Percentiles rank a stretch among this genome's conserved stretches.
These are phyloP conservation scores for Ceratocystis eucalypticola DNA, from an alignment of 2,329 filamentous ascomycete species.

Conservation along the genomic window DNA sequence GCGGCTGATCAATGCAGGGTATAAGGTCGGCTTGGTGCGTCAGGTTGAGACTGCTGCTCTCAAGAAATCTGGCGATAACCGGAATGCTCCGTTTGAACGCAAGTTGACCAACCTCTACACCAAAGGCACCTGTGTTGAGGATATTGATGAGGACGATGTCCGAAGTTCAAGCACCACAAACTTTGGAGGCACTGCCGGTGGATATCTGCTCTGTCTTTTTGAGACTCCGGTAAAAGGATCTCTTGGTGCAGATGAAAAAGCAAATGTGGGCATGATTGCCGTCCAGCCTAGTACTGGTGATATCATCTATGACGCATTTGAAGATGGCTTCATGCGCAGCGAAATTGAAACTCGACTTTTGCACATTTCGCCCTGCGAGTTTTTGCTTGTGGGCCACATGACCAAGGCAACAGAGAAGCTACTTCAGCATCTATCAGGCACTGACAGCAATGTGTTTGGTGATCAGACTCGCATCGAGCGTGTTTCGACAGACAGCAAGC, in stretches of 20 bases:
- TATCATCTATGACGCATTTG: constrained; percentile 89
- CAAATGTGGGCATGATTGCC: constrained; percentile 79
- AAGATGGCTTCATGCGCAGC: constrained; percentile 93
- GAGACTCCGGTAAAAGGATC: constrained; percentile 63
- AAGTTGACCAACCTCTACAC: constrained; percentile 96
- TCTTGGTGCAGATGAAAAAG: constrained; percentile 82
- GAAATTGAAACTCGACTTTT: constrained; percentile 92
- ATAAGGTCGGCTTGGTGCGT: constrained; percentile 90
- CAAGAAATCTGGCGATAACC: constrained; percentile 89
- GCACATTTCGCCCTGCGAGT: constrained; percentile 91
- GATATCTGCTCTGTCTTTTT: constrained; percentile 87
- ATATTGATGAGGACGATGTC: constrained; percentile 51
- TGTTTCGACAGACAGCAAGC: constrained; percentile 28
- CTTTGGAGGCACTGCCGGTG: constrained; percentile 43
- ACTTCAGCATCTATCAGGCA: constrained; percentile 75
- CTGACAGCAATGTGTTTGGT: constrained; percentile 81
- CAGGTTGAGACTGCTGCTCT: constrained; percentile 91
- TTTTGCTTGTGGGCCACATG: constrained; percentile 80
- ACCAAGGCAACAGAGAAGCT: constrained; percentile 88
- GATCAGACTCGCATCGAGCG: constrained; percentile 79
- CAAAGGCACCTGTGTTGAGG: constrained; percentile 94
- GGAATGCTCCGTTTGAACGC: constrained; percentile 79
- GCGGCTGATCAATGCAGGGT: constrained; percentile 75
- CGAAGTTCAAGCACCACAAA: constrained; percentile 44
- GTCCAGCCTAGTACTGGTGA: constrained; percentile 94